A percentile compares a stretch with the other conserved stretches of the same genome.
Conservation (phyloP, 2,329 filamentous ascomycete species). For the Aaosphaeria arxii region DNA sequence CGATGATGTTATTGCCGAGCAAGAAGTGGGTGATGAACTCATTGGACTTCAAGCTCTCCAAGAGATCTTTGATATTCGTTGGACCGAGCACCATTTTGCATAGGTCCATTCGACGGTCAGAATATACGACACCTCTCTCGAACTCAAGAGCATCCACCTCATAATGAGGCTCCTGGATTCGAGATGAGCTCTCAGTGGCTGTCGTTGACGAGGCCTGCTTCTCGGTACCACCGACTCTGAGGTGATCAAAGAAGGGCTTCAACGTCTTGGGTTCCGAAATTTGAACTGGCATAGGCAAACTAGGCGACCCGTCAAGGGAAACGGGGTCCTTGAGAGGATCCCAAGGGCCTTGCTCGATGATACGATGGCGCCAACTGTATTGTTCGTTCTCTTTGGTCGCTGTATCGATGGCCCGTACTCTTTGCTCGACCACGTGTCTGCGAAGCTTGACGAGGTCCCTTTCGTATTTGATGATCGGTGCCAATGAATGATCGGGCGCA, state of each 20-base stretch:
- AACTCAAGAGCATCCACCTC: slow-evolving; percentile 34
- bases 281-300: slow-evolving; percentile 38
- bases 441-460: slow-evolving; percentile 25
- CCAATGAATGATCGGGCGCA: slow-evolving; percentile 11
- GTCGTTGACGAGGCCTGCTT: slow-evolving; percentile 10
- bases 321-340: slow-evolving; percentile 25
- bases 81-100: slow-evolving; percentile 57
- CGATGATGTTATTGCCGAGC: slow-evolving; percentile 55
- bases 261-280: slow-evolving; percentile 30
- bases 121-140: slow-evolving; percentile 46
- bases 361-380: slow-evolving; percentile 21
- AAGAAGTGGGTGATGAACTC: slow-evolving; percentile 51
- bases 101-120: slow-evolving; percentile 53
- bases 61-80: slow-evolving; percentile 49
- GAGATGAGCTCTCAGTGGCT: slow-evolving; percentile 10
- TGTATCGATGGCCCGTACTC: slow-evolving; percentile 13
- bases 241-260: slow-evolving; percentile 36
- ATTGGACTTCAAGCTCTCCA: slow-evolving; percentile 49
- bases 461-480: slow-evolving; percentile 25
- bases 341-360: slow-evolving; percentile 35
- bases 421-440: slow-evolving; percentile 13
- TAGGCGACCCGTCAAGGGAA: slow-evolving; percentile 26
- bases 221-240: slow-evolving; percentile 22
- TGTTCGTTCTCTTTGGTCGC: slow-evolving; percentile 15
- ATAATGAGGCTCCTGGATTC: slow-evolving; percentile 33